These are phyloP conservation scores for Pseudocercospora ulei DNA, from an alignment of 2,329 filamentous ascomycete species.

Conservation along the genomic window DNA sequence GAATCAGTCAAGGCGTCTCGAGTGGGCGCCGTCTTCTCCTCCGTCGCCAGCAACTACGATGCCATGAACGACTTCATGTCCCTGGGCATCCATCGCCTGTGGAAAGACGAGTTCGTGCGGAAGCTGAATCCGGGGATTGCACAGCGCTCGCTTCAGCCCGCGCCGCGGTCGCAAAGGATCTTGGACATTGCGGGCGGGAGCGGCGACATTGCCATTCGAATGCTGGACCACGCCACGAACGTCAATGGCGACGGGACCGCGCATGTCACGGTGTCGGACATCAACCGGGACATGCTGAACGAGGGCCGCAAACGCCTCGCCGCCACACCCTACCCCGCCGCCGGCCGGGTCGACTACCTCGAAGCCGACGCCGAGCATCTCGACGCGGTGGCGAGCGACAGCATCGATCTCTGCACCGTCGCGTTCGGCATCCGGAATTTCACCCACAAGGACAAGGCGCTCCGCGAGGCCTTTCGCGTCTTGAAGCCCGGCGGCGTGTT, in stretches of 20 bases:
- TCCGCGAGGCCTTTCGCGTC: conserved; percentile 75
- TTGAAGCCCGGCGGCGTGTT: conserved; percentile 92
- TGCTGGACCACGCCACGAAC: conserved; percentile 76
- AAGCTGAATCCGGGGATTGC: conserved; percentile 70
- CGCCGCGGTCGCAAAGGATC: conserved; percentile 54
- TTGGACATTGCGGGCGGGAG: conserved; percentile 96
- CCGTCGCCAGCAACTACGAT: conserved; percentile 88
- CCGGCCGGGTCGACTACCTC: conserved; percentile 57
- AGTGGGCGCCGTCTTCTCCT: conserved; percentile 87
- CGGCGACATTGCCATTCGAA: conserved; percentile 93
- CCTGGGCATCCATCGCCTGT: conserved; percentile 86
- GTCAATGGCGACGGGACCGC: conserved; percentile 72
- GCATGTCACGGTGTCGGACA: conserved; percentile 84
- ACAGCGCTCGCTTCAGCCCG: conserved; percentile 36
- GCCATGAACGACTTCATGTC: conserved; percentile 99
- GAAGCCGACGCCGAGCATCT: conserved; percentile 84
- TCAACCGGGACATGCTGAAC: conserved; percentile 87
- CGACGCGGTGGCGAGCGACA: conserved; percentile 53
- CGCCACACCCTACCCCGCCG: conserved; percentile 50
- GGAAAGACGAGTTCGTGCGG: conserved; percentile 95
- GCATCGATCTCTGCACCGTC: conserved; percentile 92
- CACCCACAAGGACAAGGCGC: conserved; percentile 73
- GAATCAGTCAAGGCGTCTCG: conserved; percentile 64
- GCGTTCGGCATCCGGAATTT: conserved; percentile 98
- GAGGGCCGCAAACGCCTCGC: conserved; percentile 74